Base-by-base conservation (phyloP, 2,329 filamentous ascomycete genomes). In the Ophiobolus disseminans region DNA sequence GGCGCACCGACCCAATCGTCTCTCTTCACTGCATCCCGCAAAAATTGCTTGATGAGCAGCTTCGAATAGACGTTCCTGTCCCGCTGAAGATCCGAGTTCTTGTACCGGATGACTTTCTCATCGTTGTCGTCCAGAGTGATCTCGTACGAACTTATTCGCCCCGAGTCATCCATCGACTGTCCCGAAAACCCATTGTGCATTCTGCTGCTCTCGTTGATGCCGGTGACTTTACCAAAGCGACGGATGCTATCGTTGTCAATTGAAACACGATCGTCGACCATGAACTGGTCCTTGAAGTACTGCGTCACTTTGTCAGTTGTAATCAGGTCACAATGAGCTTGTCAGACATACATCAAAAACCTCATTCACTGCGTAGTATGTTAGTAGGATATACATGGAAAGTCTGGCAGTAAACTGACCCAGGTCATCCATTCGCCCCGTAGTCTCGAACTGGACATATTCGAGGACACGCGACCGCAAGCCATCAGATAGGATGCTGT, bases 1-100 rank as follows among this genome's bases (percentile, higher is more conserved):
- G 94, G 93, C 0, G 94, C 94, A n/a, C 93, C 93, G 52, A 86
- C 93, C 91, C 92, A 97, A 3, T 91, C 85, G 66, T 97, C 94
- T 53, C 93, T 81, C 2, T 87, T 88, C n/a, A 97, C 88, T 0
- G 91, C 94, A 73, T 95, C 92, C 70, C 96, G 96, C 57, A 99
- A 90, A 59, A 97, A 99, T 5, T 91, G 91, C 25, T 93, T 86
- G 31, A 99, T 80, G 72, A 97, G 92, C 39, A 92, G 87, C 75
- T 99, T 97, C 21, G 93, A 97, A 69, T 97, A 99, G 37, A 90
- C 83, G 63, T 93, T 96, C 42, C 91, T 86, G 68, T 97, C 92
- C 54, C 94, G 88, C 55, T 84, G 87, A 47, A 97, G 87, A 66
- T 96, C 88, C 40, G 68, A 63, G 20, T 65, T 62, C 28, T 66